Evolutionary conservation across 169 alveolate species (phyloP).

Genomic region (Cryptosporidium sp.): DNA sequence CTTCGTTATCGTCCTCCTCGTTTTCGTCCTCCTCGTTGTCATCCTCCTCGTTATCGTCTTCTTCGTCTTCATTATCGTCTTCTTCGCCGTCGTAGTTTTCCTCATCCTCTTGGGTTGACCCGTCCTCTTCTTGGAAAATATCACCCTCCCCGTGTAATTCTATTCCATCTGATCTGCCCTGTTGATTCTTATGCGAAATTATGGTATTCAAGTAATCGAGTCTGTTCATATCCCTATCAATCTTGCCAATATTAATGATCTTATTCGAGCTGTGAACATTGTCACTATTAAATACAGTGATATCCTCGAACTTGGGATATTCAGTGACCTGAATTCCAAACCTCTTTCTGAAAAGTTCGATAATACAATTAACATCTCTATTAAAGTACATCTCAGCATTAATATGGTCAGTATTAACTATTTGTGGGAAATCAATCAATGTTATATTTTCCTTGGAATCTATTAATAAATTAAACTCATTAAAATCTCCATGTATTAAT

Average conservation of each 20-base stretch:
- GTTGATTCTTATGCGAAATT: slow-evolving; percentile 33
- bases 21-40: slow-evolving; percentile 77
- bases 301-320: slow-evolving; percentile 86
- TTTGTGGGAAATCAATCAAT: slow-evolving; percentile 96
- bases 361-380: slow-evolving; percentile 94
- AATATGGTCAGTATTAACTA: slow-evolving; percentile 94
- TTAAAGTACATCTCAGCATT: slow-evolving; percentile 94
- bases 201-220: slow-evolving; percentile 79
- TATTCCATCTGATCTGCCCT: background rate
- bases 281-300: slow-evolving; percentile 27
- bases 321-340: slow-evolving; percentile 90
- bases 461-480: slow-evolving; percentile 96
- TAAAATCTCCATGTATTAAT: slow-evolving; percentile 98
- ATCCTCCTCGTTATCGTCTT: slow-evolving; percentile 71
- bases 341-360: slow-evolving; percentile 90
- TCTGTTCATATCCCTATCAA: slow-evolving; percentile 84
- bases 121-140: slow-evolving; percentile 16
- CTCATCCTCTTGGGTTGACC: slow-evolving; percentile 44
- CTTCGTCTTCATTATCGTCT: slow-evolving; percentile 63
- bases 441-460: slow-evolving; percentile 88
- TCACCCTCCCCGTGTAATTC: background rate
- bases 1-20: slow-evolving; percentile 61
- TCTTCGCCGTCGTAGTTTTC: slow-evolving; percentile 73
- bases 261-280: slow-evolving; percentile 75
- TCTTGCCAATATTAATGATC: slow-evolving; percentile 78